These are phyloP conservation scores for Botryotinia calthae DNA, from an alignment of 2,329 filamentous ascomycete species.

Conservation along the genomic window DNA sequence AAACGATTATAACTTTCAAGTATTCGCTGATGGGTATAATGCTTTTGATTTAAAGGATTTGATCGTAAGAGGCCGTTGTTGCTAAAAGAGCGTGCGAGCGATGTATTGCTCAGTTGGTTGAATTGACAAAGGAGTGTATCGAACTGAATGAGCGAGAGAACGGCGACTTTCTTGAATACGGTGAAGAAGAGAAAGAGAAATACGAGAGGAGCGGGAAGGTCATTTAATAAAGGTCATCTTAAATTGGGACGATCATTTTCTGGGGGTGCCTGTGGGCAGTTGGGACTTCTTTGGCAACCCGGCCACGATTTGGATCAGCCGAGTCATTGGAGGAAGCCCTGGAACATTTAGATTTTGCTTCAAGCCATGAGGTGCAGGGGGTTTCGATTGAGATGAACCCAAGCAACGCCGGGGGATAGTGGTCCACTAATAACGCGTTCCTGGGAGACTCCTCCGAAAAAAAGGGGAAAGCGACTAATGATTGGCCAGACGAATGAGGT, in stretches of 20 bases:
- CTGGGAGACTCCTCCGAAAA: slow-evolving; percentile 23
- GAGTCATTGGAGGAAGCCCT: slow-evolving; percentile 19
- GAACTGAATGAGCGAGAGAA: slow-evolving; percentile 33
- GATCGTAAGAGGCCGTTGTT: slow-evolving; percentile 32
- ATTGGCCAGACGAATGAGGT: slow-evolving; percentile 22
- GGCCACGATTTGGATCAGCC: slow-evolving; percentile 8
- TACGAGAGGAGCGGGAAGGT: slow-evolving; percentile 17
- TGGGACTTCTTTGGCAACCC: slow-evolving; percentile 15
- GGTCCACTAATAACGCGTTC: slow-evolving; percentile 32
- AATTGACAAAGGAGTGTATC: slow-evolving; percentile 30
- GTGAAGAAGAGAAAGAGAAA: slow-evolving; percentile 24
- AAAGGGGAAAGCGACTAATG: slow-evolving; percentile 10
- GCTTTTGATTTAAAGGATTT: slow-evolving; percentile 5
- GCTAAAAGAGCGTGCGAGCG: slow-evolving; percentile 37
- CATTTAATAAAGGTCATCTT: slow-evolving; percentile 17
- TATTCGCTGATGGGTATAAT: slow-evolving; percentile 17
- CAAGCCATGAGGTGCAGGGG: slow-evolving; percentile 26
- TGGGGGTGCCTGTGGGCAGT: slow-evolving; percentile 7
- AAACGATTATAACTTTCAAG: slow-evolving; percentile 5
- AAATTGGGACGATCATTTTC: slow-evolving; percentile 17
- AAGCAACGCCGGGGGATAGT: slow-evolving; percentile 22
- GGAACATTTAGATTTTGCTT: slow-evolving; percentile 15
- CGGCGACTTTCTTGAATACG: slow-evolving; percentile 30
- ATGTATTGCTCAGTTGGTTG: slow-evolving; percentile 33
- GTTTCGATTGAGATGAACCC: slow-evolving; percentile 34